A percentile compares a stretch with the other conserved stretches of the same genome.
These are phyloP conservation scores for Paulownia fortunei DNA, from an alignment of 257 asterid genomes.

Conservation along the genomic window DNA sequence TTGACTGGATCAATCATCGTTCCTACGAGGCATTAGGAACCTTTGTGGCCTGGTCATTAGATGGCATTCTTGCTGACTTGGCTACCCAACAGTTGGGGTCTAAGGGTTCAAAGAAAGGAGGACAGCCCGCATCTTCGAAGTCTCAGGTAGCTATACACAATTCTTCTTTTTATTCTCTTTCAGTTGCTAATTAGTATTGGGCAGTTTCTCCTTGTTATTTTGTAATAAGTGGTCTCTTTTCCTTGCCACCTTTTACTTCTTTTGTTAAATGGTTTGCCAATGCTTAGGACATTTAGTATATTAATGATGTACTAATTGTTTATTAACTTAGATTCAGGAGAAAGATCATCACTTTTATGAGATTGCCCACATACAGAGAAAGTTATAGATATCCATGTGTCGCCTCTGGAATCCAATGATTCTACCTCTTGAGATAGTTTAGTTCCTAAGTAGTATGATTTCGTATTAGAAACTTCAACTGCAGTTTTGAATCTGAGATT, in stretches of 20 bases:
- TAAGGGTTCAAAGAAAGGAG: conserved; percentile 73
- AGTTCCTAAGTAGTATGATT: background rate
- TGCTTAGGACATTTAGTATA: background rate
- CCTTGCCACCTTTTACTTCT: background rate
- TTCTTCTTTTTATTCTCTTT: background rate
- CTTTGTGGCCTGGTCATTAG: conserved; percentile 79
- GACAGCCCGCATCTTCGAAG: conserved; percentile 66
- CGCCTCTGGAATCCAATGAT: background rate
- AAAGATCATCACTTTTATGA: background rate
- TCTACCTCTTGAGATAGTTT: background rate
- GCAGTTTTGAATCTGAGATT: background rate
- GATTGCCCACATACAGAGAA: background rate
- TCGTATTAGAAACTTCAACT: background rate
- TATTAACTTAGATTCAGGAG: background rate
- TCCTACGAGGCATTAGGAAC: conserved; percentile 70
- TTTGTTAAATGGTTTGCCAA: background rate
- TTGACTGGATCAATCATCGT: conserved; percentile 81
- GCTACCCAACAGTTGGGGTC: conserved; percentile 58
- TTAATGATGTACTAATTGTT: background rate
- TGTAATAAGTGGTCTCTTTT: background rate
- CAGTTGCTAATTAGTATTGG: background rate
- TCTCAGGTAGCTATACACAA: conserved; percentile 63
- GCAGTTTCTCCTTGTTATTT: background rate
- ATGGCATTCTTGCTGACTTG: conserved; percentile 70
- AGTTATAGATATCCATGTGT: background rate